Evolutionary conservation across 2,329 filamentous ascomycete genomes (phyloP), one percentile per base, ranked within the genome.

Genomic region (Monilinia aucupariae): DNA sequence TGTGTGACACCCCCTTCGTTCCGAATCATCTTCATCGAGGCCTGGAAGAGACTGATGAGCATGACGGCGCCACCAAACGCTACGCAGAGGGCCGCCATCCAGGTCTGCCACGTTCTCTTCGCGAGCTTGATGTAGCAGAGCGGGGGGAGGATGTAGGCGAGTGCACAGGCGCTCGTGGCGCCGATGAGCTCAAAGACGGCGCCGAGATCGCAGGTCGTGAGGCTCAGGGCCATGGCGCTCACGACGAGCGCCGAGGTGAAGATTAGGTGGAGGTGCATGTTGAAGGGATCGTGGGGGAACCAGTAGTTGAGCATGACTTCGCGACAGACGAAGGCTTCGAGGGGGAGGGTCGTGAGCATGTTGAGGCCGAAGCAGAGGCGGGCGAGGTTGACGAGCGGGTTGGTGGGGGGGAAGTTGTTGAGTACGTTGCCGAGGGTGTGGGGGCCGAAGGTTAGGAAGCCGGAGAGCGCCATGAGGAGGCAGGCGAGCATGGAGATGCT

Each of bases 311-410:
- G 84, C 90, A 97, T 96, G 67, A 97, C 92, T 76, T 97, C 94
- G 72, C 94, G 86, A 76, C 94, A 99, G 61, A 99, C 94, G 75
- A 99, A 99, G 20, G 92, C 92, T 80, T 99, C 94, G 65, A 99
- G 87, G 0, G 94, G 94, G 43, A 99, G 81, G 1, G 94, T 97
- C 17, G 94, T 97, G 71, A 99, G 85, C 94, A 99, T 99, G 81
- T 99, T 99, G 68, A 99, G 83, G 2, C 94, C 94, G 74, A 99
- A 97, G 77, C 91, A 97, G 58, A 99, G 82, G 60, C 94, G 88
- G 27, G 94, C 94, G 64, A 99, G 82, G 76, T 97, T 97, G 73
- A 97, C 92, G 85, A 97, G 88, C 70, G 88, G 82, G 76, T 96
- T 97, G 76, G 96, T 86, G 25, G 86, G 81, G 1, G 92, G 90